A percentile compares a stretch with the other conserved stretches of the same genome.
Conservation (phyloP, 192 early-diverging fungal genomes). For the Coemansia sp. region DNA sequence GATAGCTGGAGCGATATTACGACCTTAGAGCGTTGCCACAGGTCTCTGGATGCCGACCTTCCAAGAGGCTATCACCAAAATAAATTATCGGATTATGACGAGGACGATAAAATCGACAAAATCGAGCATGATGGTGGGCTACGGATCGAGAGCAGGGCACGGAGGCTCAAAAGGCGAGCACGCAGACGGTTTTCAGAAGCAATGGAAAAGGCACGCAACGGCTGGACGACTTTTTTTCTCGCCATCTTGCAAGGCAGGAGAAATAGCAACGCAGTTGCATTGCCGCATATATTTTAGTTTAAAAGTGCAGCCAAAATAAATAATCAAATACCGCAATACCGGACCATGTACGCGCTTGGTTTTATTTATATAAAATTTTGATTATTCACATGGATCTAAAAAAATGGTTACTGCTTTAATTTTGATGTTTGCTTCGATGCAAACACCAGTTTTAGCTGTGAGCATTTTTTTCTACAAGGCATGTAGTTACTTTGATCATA, state of each 20-base stretch:
- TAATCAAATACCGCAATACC: too few species aligned
- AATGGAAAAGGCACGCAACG: slow-evolving; percentile 7
- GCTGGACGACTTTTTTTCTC: background rate
- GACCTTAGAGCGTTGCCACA: background rate
- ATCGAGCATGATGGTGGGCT: background rate
- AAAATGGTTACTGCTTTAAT: too few species aligned
- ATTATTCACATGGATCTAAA: too few species aligned
- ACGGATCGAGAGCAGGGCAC: background rate
- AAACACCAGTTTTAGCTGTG: too few species aligned
- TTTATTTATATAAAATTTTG: too few species aligned
- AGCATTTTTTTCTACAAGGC: too few species aligned
- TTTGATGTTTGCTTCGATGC: too few species aligned
- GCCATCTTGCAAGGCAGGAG: slow-evolving; percentile 1
- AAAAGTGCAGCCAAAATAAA: too few species aligned
- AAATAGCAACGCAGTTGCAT: background rate
- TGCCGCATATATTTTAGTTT: background rate
- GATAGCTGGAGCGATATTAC: slow-evolving; percentile 4
- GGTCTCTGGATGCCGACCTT: background rate
- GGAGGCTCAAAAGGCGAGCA: background rate
- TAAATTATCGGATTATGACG: background rate
- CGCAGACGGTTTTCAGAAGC: slow-evolving; percentile 6
- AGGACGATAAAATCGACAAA: background rate
- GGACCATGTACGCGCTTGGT: too few species aligned
- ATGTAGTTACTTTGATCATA: too few species aligned
- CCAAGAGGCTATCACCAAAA: background rate